A percentile compares a stretch with the other conserved stretches of the same genome.
Conservation (phyloP, 1,284 basidiomycete species). For the Schizophyllum commune region DNA sequence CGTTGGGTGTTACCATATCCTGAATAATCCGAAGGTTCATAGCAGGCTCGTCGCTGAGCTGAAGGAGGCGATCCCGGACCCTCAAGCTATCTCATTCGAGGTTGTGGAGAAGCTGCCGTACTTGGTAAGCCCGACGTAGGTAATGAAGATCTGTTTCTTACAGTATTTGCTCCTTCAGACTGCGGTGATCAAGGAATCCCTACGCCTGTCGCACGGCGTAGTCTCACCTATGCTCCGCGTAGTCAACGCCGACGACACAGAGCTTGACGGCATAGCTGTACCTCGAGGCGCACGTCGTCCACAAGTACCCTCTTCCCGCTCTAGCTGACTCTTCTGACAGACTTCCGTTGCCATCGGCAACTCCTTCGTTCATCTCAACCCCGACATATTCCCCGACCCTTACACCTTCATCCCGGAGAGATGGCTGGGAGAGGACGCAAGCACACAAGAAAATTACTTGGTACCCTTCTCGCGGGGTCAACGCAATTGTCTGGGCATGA, state of each 20-base stretch:
- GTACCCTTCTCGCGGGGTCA: slow-evolving; percentile 30
- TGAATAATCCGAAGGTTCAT: slow-evolving; percentile 17
- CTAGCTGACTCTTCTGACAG: background rate
- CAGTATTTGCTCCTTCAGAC: slow-evolving; percentile 11
- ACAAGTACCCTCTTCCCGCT: too few relatives aligned
- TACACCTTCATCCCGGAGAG: slow-evolving; percentile 29
- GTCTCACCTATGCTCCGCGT: slow-evolving; percentile 25
- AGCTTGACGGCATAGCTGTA: background rate
- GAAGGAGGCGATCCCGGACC: slow-evolving; percentile 20
- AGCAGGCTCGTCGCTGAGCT: slow-evolving; percentile 19
- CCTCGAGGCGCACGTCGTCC: background rate
- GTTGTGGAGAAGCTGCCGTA: slow-evolving; percentile 26
- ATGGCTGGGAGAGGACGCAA: slow-evolving; percentile 22
- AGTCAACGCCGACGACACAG: background rate
- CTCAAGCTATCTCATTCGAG: slow-evolving; percentile 14
- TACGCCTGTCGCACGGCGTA: slow-evolving; percentile 24
- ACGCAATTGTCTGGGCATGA: slow-evolving; percentile 28
- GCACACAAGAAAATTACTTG: slow-evolving; percentile 21
- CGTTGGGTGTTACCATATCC: slow-evolving; percentile 25
- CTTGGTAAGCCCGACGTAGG: slow-evolving; percentile 17
- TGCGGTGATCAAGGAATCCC: slow-evolving; percentile 28
- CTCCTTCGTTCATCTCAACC: background rate
- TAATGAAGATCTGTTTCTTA: too few relatives aligned
- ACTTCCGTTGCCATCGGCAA: background rate
- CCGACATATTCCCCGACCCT: slow-evolving; percentile 23